Evolutionary conservation across 345 rosid species (phyloP).

Genomic region (Ceriops decandra): DNA sequence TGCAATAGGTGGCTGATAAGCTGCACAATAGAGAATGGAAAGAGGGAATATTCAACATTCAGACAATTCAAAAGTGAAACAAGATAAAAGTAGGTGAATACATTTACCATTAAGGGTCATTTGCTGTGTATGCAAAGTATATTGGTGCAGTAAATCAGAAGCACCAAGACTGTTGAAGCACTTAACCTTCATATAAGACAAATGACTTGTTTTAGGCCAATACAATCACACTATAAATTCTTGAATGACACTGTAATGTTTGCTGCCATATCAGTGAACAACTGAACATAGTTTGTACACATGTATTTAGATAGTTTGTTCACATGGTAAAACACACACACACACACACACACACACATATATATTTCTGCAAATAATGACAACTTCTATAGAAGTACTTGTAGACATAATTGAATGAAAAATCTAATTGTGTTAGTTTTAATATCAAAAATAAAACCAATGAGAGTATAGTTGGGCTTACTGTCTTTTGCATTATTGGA

Average conservation of each 20-base stretch:
- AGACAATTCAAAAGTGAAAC: not conserved
- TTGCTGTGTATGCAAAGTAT: conserved; percentile 64
- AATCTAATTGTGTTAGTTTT: no score
- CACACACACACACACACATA: no score
- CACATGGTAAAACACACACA: no score
- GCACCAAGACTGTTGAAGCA: conserved; percentile 70
- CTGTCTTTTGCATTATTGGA: conserved; percentile 91
- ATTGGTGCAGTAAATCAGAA: conserved; percentile 68
- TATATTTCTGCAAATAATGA: no score
- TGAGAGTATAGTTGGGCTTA: conserved; percentile 33
- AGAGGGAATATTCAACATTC: not conserved
- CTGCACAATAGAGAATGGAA: conserved; percentile 37
- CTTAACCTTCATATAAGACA: conserved; percentile 47
- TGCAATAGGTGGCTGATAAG: conserved; percentile 64
- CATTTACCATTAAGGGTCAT: conserved; percentile 66
- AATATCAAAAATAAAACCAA: no score
- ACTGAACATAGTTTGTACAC: no score
- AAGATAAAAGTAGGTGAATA: conserved; percentile 2
- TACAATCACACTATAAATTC: no score
- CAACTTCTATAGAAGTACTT: no score
- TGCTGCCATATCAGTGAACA: no score
- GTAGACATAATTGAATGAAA: no score
- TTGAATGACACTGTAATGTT: no score
- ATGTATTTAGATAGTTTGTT: no score
- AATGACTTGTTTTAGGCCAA: conserved; percentile 17